Evolutionary conservation across 345 rosid genomes (phyloP).

Genomic region (Ricinus communis): DNA sequence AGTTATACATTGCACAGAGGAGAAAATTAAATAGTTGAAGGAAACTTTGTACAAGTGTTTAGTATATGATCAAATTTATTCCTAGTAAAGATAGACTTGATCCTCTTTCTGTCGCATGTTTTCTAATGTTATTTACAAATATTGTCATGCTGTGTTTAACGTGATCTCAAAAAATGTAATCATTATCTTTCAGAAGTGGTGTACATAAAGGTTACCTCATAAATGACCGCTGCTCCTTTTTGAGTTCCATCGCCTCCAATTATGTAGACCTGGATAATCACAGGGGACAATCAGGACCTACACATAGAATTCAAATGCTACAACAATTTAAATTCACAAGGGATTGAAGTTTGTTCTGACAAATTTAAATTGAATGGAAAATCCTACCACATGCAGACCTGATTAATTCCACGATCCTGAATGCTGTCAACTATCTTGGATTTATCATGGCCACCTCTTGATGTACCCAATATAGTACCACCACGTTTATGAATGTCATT

Average conservation of each 20-base stretch:
- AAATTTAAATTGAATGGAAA: constrained; percentile 3
- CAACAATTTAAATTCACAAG: background rate
- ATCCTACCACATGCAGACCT: constrained; percentile 34
- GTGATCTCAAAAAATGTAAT: background rate
- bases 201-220: constrained; percentile 43
- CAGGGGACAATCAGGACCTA: constrained; percentile 13
- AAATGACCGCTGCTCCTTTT: constrained; percentile 66
- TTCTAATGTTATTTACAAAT: too few species aligned
- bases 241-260: constrained; percentile 91
- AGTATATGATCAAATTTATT: background rate
- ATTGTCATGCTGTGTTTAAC: background rate
- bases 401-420: constrained; percentile 82
- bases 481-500: constrained; percentile 79
- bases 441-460: constrained; percentile 79
- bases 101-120: background rate
- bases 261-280: constrained; percentile 58
- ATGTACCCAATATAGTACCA: constrained; percentile 77
- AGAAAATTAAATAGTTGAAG: background rate
- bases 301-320: background rate
- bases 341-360: background rate
- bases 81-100: background rate
- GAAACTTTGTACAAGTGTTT: background rate
- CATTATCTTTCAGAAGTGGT: background rate
- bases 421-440: constrained; percentile 79
- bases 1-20: too few species aligned